Base-by-base conservation (phyloP, 257 asterid genomes). In the Jaltomata sinuosa region DNA sequence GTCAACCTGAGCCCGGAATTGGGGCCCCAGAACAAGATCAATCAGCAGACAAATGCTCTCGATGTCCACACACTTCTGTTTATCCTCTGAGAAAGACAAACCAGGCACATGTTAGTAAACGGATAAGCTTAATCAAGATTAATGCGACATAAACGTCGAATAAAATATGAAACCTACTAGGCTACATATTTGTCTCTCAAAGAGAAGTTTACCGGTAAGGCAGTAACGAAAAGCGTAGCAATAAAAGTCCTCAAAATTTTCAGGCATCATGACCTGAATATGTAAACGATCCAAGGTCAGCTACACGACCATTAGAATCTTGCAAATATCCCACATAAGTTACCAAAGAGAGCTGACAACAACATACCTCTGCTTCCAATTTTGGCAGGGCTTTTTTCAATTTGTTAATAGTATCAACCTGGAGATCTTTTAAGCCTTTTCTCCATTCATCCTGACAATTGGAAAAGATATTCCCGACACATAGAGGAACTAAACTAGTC, bases 381-480 rank as follows among this genome's bases (percentile, higher is more conserved):
- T 87, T 91, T 76, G 88, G 69, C 80, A 96, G 89, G 12, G 94
- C 87, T 86, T 91, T 93, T 92, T 90, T 91, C 72, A 96, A 84
- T 87, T 92, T 92, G 78, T 21, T 79, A 53, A 90, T 78, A 5
- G 91, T 87, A 82, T 91, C 96, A 69, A 87, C 98, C 87, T 90
- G 87, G 64, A 94, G 87, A 18, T 88, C 92, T 88, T 87, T 91
- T 86, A 96, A 89, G 25, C 96, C 99, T 86, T 84, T 90, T 85
- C 91, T 87, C 98, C 98, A 96, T 89, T 96, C 99, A 18, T 92
- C 95, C 98, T 96, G 86, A 80, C 82, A 83, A 67, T 49, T 45
- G 53, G 19, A 64, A 42, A 36, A 50, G 76, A 40, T 45, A 78
- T 29, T 50, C 45, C 82, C 82, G 3, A 27, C 62, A 49, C 27